Percentiles rank a stretch among this genome's conserved stretches.
phyloP scores from a whole-genome alignment of 1,284 basidiomycete species.

The Malassezia equina region DNA sequence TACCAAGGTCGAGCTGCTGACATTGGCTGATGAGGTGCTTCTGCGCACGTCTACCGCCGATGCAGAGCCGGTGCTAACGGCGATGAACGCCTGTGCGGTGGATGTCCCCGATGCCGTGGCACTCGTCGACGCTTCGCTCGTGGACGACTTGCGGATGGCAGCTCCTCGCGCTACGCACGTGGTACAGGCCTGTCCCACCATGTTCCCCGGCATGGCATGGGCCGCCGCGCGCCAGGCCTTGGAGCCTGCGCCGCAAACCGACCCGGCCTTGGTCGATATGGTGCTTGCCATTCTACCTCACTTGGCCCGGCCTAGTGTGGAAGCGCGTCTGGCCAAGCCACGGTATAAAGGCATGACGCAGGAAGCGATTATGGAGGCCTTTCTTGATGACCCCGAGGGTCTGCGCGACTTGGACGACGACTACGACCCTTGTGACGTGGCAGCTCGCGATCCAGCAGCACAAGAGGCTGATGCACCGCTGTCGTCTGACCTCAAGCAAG shows the following conservation, averaged over 20 bases:
- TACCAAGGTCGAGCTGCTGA: conserved; percentile 11
- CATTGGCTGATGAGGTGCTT: conserved; percentile 8
- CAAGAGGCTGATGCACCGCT: not conserved
- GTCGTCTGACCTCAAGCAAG: conserved; percentile 9
- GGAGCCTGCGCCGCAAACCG: not conserved
- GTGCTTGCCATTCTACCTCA: conserved; percentile 11
- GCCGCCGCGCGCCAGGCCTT: not conserved
- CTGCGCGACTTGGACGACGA: conserved; percentile 9
- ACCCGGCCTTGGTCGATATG: conserved; percentile 5
- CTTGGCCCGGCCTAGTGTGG: not conserved
- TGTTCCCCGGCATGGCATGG: conserved; percentile 14
- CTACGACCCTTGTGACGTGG: not conserved
- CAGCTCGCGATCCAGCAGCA: not conserved
- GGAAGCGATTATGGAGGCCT: conserved; percentile 8
- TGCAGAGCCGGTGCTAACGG: not conserved
- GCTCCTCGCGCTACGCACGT: not conserved
- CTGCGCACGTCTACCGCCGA: not conserved
- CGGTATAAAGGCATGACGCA: not conserved
- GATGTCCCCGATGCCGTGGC: conserved; percentile 9
- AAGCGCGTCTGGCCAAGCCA: not conserved
- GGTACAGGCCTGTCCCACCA: not conserved
- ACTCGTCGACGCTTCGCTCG: conserved; percentile 7
- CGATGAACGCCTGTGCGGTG: not conserved
- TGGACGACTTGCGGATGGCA: conserved; percentile 7
- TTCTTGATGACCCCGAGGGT: conserved; percentile 16